Evolutionary conservation across 331 rosid genomes (phyloP).

Genomic region (Ulmus americana): DNA sequence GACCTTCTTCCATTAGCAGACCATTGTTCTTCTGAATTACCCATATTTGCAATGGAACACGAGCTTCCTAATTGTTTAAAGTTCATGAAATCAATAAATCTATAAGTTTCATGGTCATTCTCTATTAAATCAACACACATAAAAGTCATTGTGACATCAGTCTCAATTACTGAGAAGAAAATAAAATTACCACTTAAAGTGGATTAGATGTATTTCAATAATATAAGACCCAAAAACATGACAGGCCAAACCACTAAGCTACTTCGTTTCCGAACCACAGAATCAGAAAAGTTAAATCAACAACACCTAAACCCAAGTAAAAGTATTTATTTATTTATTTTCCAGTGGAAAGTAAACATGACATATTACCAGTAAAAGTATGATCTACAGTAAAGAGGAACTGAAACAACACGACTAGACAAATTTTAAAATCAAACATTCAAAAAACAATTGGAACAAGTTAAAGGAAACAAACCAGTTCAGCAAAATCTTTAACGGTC

Average conservation of each 20-base stretch:
- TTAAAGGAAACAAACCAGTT: constrained; percentile 62
- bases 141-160: not conserved
- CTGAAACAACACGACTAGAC: constrained; percentile 10
- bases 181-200: not conserved
- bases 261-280: not conserved
- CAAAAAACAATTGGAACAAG: constrained; percentile 25
- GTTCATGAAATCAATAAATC: constrained; percentile 21
- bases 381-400: not conserved
- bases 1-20: constrained; percentile 59
- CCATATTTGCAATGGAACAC: constrained; percentile 86
- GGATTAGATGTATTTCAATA: not conserved
- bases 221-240: not conserved
- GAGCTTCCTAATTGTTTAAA: constrained; percentile 67
- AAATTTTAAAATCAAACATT: constrained; percentile 11
- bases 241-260: not conserved
- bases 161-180: not conserved
- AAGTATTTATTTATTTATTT: not conserved
- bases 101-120: not conserved
- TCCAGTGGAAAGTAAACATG: not conserved
- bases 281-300: not conserved
- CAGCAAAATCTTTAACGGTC: constrained; percentile 46
- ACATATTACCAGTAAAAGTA: not conserved
- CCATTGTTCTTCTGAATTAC: constrained; percentile 74
- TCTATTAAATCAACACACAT: not conserved
- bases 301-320: too few relatives aligned